Evolutionary conservation across 768 basidiomycete genomes (phyloP).

Genomic region (Sporobolomyces phaffii): DNA sequence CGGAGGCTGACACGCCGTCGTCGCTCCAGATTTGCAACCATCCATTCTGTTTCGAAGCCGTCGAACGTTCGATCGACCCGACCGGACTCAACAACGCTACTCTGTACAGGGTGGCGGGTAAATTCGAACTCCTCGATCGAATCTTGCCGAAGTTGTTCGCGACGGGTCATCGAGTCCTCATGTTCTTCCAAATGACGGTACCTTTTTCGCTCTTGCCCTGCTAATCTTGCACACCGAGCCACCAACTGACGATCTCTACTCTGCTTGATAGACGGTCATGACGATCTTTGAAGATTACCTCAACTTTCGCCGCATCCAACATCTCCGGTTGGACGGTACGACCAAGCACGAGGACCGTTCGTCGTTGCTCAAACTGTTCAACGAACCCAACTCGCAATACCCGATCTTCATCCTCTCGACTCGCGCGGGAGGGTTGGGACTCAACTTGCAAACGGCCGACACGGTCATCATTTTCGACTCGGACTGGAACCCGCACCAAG

Average conservation of each 20-base stretch:
- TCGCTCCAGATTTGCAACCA: conserved; percentile 74
- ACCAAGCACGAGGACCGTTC: conserved; percentile 75
- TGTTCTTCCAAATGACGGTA: conserved; percentile 98
- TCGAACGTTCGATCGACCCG: conserved; percentile 89
- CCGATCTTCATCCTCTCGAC: conserved; percentile 77
- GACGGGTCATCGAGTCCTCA: conserved; percentile 87
- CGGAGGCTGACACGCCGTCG: neutral
- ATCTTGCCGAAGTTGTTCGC: conserved; percentile 91
- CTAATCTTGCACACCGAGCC: conserved; percentile 71
- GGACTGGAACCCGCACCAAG: conserved; percentile 90
- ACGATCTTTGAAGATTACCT: conserved; percentile 77
- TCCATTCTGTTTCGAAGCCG: conserved; percentile 90
- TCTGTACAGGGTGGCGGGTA: conserved; percentile 76
- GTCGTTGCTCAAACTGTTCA: conserved; percentile 78
- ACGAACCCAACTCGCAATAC: conserved; percentile 57
- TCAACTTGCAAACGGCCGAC: conserved; percentile 75
- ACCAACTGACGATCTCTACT: conserved; percentile 51
- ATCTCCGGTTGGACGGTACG: conserved; percentile 87
- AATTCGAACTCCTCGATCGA: conserved; percentile 83
- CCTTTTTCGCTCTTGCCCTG: conserved; percentile 46
- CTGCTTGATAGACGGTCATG: conserved; percentile 90
- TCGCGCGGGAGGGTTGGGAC: conserved; percentile 70
- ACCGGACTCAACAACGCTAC: conserved; percentile 67
- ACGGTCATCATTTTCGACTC: conserved; percentile 47
- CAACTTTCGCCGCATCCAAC: conserved; percentile 68